Evolutionary conservation across 305 asterid species (phyloP), one percentile per base, ranked within the genome.

Genomic region (Fraxinus nigra): DNA sequence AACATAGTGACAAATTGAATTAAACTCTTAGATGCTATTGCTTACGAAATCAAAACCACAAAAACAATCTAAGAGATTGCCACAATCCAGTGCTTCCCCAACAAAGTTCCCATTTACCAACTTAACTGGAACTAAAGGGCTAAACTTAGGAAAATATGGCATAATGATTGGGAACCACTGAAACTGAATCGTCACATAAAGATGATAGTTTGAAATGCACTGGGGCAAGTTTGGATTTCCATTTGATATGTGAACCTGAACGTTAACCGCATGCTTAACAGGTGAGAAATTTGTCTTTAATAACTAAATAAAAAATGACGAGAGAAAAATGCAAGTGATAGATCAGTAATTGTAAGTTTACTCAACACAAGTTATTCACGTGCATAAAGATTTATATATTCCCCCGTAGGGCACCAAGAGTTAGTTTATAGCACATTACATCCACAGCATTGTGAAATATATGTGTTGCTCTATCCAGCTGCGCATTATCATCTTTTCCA

Each of bases 401-500:
- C 72, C 40, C 65, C 65, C 10, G 59, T 48, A 33, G 80, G 80
- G 75, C 82, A 56, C 78, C 75, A 70, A 70, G 22, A 70, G 22
- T 32, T 13, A 13, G 75, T 70, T 70, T 14, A 75, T 32, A 70
- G 75, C 43, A 83, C 83, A 87, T 63, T 89, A 92, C 97, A 95
- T 89, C 88, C 38, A 94, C 81, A 48, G 95, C 95, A 65, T 82
- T 84, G 82, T 93, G 92, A 85, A 91, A 92, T 24, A 89, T 78
- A 32, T 61, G 4, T 22, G 94, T 84, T 78, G 92, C 97, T 83
- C 90, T 89, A 84, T 92, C 98, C 85, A 94, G 89, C 88, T 89
- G 94, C 67, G 13, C 77, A 78, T 88, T 95, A 87, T 94, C 97
- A 75, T 94, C 97, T 34, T 83, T 86, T 75, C 97, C 98, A 82